phyloP scores from a whole-genome alignment of 805 yeast genomes.

The Kodamaea nitidulidarum region DNA sequence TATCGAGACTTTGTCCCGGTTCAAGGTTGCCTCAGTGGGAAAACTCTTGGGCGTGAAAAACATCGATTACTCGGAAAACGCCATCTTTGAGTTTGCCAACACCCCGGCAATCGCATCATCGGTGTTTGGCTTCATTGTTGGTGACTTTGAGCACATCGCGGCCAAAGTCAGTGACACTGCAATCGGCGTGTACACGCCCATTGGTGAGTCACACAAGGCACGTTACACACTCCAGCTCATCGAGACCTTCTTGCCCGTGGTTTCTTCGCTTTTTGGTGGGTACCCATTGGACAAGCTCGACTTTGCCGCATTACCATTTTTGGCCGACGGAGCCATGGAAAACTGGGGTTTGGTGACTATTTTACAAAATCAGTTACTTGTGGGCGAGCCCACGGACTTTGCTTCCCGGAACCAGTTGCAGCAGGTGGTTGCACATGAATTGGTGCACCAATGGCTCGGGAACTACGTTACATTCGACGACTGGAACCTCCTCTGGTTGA shows the following conservation, averaged over 20 bases:
- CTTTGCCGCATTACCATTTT: conserved; percentile 62
- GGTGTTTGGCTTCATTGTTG: conserved; percentile 63
- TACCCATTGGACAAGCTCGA: conserved; percentile 67
- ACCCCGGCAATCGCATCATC: conserved; percentile 63
- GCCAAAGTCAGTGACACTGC: background rate
- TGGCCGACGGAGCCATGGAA: conserved; percentile 78
- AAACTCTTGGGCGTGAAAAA: conserved; percentile 21
- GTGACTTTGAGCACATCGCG: conserved; percentile 58
- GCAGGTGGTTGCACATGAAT: conserved; percentile 65
- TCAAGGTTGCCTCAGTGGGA: conserved; percentile 52
- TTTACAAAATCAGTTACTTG: conserved; percentile 44
- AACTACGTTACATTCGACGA: conserved; percentile 61
- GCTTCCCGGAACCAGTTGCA: conserved; percentile 32
- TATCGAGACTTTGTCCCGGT: conserved; percentile 42
- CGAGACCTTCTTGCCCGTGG: conserved; percentile 42
- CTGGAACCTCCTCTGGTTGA: conserved; percentile 69
- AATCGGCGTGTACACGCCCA: conserved; percentile 51
- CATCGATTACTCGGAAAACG: conserved; percentile 20
- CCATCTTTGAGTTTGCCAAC: conserved; percentile 40
- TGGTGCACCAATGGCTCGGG: conserved; percentile 81
- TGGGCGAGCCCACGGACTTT: conserved; percentile 15
- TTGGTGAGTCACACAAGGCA: conserved; percentile 47
- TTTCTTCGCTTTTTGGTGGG: conserved; percentile 42
- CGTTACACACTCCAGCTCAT: conserved; percentile 49
- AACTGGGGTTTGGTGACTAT: conserved; percentile 69